Conservation (phyloP, 768 basidiomycete genomes). For the Hypholoma fasciculare region DNA sequence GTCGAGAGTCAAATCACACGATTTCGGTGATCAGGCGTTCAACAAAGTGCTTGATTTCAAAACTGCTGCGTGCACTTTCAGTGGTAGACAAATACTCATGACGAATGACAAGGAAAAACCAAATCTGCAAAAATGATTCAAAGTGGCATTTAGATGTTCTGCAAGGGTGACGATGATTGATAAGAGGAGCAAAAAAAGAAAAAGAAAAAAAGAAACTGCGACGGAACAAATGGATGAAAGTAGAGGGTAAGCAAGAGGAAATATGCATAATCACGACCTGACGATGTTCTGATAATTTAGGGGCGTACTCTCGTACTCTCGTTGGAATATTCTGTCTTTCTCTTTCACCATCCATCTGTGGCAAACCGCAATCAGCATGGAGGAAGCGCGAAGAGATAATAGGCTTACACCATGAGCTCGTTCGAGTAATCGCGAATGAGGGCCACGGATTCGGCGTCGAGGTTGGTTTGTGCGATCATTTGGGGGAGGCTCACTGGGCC, state of each 20-base stretch:
- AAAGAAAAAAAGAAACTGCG: background rate
- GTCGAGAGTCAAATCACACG: too few species aligned
- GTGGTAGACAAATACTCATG: too few species aligned
- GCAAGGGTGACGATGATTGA: background rate
- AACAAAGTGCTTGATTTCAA: too few species aligned
- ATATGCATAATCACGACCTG: constrained; percentile 46
- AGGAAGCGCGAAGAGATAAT: background rate
- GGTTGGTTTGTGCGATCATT: constrained; percentile 86
- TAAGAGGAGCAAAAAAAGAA: too few species aligned
- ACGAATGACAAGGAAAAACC: too few species aligned
- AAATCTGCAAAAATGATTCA: too few species aligned
- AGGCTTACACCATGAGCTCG: constrained; percentile 74
- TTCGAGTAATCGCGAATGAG: constrained; percentile 89
- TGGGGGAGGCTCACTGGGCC: constrained; percentile 82
- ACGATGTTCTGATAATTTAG: constrained; percentile 82
- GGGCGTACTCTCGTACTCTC: constrained; percentile 77
- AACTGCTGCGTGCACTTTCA: too few species aligned
- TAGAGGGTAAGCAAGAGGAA: background rate
- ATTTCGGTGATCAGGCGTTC: too few species aligned
- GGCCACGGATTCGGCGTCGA: constrained; percentile 84
- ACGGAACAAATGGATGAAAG: background rate
- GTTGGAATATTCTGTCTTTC: constrained; percentile 68
- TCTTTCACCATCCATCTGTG: constrained; percentile 82
- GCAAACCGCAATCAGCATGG: background rate
- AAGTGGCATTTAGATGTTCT: too few species aligned